Conservation (phyloP, 345 rosid species). For the Trapa incisa region DNA sequence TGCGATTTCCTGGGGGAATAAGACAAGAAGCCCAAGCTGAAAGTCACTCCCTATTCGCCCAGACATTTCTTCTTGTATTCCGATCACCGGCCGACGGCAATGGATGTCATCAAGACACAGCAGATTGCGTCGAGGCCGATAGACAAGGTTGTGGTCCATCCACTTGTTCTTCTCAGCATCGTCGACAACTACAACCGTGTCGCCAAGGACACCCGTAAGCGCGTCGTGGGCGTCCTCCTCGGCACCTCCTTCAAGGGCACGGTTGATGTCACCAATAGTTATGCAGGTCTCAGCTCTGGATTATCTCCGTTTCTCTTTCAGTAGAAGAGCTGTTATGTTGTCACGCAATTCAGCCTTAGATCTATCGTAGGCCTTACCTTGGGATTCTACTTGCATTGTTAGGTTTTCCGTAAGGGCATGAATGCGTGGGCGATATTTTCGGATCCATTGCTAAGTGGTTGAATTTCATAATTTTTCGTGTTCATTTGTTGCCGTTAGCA, state of each 20-base stretch:
- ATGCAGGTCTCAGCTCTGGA: conserved; percentile 39
- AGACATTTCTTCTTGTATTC: background rate
- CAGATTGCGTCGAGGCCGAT: conserved; percentile 66
- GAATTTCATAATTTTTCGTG: background rate
- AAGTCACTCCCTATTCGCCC: background rate
- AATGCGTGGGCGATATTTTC: background rate
- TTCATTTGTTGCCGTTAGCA: background rate
- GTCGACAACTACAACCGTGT: conserved; percentile 93
- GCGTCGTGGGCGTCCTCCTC: conserved; percentile 73
- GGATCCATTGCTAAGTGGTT: background rate
- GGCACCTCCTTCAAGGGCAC: conserved; percentile 67
- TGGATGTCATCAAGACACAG: conserved; percentile 94
- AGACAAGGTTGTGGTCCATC: conserved; percentile 91
- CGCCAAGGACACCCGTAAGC: conserved; percentile 80
- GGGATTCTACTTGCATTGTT: background rate
- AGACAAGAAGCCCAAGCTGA: background rate
- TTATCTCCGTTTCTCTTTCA: background rate
- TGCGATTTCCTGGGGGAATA: conserved; percentile 6
- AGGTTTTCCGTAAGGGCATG: background rate
- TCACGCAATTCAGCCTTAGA: conserved; percentile 4
- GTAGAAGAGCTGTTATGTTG: background rate
- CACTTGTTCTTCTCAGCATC: conserved; percentile 88
- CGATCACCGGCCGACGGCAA: conserved; percentile 7
- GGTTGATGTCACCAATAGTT: conserved; percentile 89
- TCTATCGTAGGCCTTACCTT: conserved; percentile 3